These are phyloP conservation scores for Aspergillus avenaceus DNA, from an alignment of 495 filamentous ascomycete genomes.

Conservation along the genomic window DNA sequence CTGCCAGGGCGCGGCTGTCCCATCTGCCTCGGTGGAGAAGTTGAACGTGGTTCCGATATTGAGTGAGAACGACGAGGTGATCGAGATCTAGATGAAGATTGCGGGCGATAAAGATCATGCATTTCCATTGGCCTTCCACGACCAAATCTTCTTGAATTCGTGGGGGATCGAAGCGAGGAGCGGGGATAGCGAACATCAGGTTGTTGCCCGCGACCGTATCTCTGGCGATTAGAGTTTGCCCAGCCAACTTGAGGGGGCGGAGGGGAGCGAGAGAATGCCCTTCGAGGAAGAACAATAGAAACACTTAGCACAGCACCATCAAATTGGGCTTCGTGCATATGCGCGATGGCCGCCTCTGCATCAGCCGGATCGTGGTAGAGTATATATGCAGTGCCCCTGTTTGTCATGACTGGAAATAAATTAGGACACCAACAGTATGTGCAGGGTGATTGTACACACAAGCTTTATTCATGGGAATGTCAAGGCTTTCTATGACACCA, in stretches of 20 bases:
- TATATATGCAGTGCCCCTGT: constrained; percentile 93
- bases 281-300: constrained; percentile 87
- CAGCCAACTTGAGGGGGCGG: constrained; percentile 30
- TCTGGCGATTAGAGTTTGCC: constrained; percentile 28
- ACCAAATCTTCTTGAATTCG: constrained; percentile 36
- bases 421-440: constrained; percentile 1
- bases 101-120: constrained; percentile 49
- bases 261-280: constrained; percentile 52
- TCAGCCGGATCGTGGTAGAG: constrained; percentile 72
- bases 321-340: constrained; percentile 97
- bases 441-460: constrained; percentile 47
- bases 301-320: constrained; percentile 87
- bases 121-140: constrained; percentile 36
- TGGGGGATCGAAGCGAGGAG: constrained; percentile 26
- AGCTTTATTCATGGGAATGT: constrained; percentile 81
- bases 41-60: constrained; percentile 25
- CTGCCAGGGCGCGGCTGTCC: constrained; percentile 26
- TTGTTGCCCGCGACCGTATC: constrained; percentile 30
- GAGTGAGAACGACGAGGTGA: constrained; percentile 40
- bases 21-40: constrained; percentile 30
- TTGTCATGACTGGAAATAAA: constrained; percentile 65
- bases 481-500: constrained; percentile 78
- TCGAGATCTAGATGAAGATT: constrained; percentile 41
- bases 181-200: constrained; percentile 22
- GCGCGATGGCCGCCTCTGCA: constrained; percentile 84